A percentile compares a stretch with the other conserved stretches of the same genome.
Evolutionary conservation across 2,329 filamentous ascomycete genomes (phyloP).

Genomic region (Falciphora oryzae): DNA sequence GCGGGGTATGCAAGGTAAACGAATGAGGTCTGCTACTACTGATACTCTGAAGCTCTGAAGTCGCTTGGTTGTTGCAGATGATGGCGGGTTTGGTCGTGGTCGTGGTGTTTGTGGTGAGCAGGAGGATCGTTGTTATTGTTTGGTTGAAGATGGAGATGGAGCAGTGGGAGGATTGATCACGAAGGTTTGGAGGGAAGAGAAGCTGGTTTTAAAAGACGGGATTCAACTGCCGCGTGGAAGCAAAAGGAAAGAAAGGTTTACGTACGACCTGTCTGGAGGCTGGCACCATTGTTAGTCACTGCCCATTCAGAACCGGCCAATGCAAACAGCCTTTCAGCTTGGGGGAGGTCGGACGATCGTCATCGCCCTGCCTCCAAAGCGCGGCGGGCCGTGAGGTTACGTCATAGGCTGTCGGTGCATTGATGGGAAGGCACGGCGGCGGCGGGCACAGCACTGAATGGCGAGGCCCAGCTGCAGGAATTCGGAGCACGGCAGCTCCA

Average conservation of each 20-base stretch:
- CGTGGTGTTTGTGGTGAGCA: background rate
- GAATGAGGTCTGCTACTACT: background rate
- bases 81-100: background rate
- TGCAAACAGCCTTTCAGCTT: slow-evolving; percentile 4
- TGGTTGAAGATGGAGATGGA: background rate
- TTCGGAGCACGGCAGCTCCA: background rate
- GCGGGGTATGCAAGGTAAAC: too few relatives aligned
- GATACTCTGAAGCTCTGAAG: background rate
- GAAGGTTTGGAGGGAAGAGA: background rate
- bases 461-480: background rate
- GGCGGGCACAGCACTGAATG: slow-evolving; percentile 3
- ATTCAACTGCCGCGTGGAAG: background rate
- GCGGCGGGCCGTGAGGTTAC: slow-evolving; percentile 1
- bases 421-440: slow-evolving; percentile 1
- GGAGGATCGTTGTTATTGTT: background rate
- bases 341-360: slow-evolving; percentile 6
- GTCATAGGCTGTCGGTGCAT: background rate
- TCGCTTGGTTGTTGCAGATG: background rate
- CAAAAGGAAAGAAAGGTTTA: slow-evolving; percentile 3
- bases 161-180: background rate
- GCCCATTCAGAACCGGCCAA: background rate
- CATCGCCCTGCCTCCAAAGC: background rate
- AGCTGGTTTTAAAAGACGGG: slow-evolving; percentile 4
- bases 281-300: slow-evolving; percentile 7
- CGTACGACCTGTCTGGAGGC: slow-evolving; percentile 2